Conservation (phyloP, 2,329 filamentous ascomycete species). For the Orbilia ellipsospora region DNA sequence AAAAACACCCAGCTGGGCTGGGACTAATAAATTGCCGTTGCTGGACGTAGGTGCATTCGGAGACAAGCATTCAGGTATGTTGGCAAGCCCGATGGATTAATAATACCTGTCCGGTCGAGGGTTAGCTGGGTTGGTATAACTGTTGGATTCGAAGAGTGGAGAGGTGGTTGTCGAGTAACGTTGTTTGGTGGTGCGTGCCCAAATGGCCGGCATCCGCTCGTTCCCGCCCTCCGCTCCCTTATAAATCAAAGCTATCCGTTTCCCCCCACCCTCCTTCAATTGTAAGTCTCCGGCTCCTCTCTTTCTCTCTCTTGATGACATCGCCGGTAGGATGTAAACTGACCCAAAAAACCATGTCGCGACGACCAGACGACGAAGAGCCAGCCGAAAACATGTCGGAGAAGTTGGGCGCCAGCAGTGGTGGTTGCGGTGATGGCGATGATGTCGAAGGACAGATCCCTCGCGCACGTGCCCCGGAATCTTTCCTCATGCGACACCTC, state of each 20-base stretch:
- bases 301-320: too few relatives aligned
- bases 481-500: slow-evolving; percentile 38
- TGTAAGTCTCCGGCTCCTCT: neutral
- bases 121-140: too few relatives aligned
- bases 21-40: too few relatives aligned
- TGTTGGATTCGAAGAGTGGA: too few relatives aligned
- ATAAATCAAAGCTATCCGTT: slow-evolving; percentile 6
- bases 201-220: slow-evolving; percentile 15
- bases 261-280: neutral
- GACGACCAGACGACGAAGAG: slow-evolving; percentile 17
- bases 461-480: slow-evolving; percentile 15
- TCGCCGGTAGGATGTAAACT: too few relatives aligned
- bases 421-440: neutral
- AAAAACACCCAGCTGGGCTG: too few relatives aligned
- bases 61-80: neutral
- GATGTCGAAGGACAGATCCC: slow-evolving; percentile 14
- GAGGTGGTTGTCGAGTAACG: too few relatives aligned
- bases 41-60: neutral
- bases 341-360: neutral
- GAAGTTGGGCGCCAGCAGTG: slow-evolving; percentile 5
- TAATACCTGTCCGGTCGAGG: too few relatives aligned
- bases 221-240: neutral
- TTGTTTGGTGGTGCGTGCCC: neutral
- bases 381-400: slow-evolving; percentile 13
- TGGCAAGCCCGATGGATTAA: too few relatives aligned